Conservation (phyloP, 1,284 basidiomycete species). For the Rhodotorula sp. region DNA sequence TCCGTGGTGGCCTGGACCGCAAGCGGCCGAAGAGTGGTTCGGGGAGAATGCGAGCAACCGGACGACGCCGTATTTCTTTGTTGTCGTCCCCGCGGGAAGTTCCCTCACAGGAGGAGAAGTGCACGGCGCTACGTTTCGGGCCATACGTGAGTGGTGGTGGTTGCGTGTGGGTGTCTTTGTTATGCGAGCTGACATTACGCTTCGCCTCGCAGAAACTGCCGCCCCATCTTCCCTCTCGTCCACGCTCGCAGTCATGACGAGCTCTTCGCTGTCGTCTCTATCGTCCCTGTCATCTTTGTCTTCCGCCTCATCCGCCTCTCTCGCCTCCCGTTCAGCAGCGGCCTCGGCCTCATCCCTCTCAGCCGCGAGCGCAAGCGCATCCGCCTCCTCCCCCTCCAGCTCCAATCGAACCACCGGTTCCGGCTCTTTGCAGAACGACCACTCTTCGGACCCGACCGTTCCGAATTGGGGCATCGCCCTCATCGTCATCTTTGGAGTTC, state of each 20-base stretch:
- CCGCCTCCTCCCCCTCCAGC: constrained; percentile 35
- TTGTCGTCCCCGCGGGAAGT: constrained; percentile 60
- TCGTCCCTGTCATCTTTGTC: constrained; percentile 44
- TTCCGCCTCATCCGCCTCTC: constrained; percentile 29
- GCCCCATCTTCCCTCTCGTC: constrained; percentile 33
- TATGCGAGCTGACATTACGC: background rate
- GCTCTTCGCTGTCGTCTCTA: constrained; percentile 24
- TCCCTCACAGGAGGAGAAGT: constrained; percentile 59
- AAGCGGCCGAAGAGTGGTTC: constrained; percentile 52
- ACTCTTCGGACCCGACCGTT: constrained; percentile 54
- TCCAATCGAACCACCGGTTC: constrained; percentile 38
- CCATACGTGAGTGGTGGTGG: constrained; percentile 63
- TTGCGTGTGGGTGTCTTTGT: background rate
- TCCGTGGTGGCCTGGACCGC: constrained; percentile 62
- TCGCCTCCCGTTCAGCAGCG: background rate
- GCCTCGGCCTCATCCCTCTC: background rate
- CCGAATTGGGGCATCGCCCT: constrained; percentile 86
- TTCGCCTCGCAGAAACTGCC: constrained; percentile 27
- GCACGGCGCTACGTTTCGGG: constrained; percentile 68
- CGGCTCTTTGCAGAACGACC: constrained; percentile 53
- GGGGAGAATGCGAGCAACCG: constrained; percentile 53
- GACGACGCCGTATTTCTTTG: constrained; percentile 68
- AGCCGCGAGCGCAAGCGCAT: background rate
- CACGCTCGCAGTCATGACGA: constrained; percentile 23
- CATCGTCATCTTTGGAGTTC: constrained; percentile 74